Percentiles rank a stretch among this genome's conserved stretches.
Conservation (phyloP, 192 early-diverging fungal species). For the Borealophlyctis nickersoniae region DNA sequence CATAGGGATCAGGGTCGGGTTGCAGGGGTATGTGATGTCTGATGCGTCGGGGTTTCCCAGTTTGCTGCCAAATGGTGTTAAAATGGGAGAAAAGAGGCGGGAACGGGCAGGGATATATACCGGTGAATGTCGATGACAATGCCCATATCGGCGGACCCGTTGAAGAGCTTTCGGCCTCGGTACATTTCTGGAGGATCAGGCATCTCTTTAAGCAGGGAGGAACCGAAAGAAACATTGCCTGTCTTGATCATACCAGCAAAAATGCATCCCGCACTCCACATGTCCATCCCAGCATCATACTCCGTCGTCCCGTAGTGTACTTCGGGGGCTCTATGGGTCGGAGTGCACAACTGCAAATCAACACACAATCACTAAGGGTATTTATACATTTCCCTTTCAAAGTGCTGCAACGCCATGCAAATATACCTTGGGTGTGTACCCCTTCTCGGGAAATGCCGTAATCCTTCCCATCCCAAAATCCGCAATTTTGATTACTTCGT, state of each 20-base stretch:
- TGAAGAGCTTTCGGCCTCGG: slow-evolving; percentile 5
- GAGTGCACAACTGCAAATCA: neutral
- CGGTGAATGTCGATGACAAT: slow-evolving; percentile 12
- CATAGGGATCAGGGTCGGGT: neutral
- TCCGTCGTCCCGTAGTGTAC: slow-evolving; percentile 9
- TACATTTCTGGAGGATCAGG: slow-evolving; percentile 10
- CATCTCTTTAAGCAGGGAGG: neutral
- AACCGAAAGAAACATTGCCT: neutral
- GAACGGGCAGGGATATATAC: neutral
- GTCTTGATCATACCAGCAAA: slow-evolving; percentile 15
- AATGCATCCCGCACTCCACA: slow-evolving; percentile 31
- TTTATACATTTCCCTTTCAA: neutral
- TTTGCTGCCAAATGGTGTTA: slow-evolving; percentile 4
- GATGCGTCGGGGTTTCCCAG: slow-evolving; percentile 11
- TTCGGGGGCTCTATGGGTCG: slow-evolving; percentile 21
- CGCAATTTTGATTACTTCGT: slow-evolving; percentile 21
- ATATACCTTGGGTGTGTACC: slow-evolving; percentile 9
- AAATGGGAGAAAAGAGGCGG: neutral
- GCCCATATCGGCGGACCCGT: neutral
- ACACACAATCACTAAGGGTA: neutral
- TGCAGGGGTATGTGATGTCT: slow-evolving; percentile 11
- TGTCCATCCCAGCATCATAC: slow-evolving; percentile 15
- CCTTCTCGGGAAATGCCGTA: slow-evolving; percentile 11
- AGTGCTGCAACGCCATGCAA: neutral
- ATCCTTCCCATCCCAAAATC: slow-evolving; percentile 27